Conservation (phyloP, 1,284 basidiomycete genomes). For the Naganishia sp. region DNA sequence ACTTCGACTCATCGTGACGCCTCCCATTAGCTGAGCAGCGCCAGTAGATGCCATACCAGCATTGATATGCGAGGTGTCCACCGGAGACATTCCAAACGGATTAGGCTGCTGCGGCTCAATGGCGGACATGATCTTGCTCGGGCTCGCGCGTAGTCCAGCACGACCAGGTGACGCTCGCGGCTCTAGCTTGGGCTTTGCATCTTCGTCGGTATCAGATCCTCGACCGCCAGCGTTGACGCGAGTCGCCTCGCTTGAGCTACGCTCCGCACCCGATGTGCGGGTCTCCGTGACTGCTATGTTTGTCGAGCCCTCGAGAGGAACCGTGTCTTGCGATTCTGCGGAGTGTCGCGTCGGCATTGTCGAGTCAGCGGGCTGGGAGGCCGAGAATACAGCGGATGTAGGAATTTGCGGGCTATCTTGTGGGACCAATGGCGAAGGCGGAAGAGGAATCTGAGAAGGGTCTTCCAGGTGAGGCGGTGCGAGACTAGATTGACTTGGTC, state of each 20-base stretch:
- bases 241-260: constrained; percentile 4
- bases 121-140: constrained; percentile 23
- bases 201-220: neutral
- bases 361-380: neutral
- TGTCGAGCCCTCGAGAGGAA: too few relatives aligned
- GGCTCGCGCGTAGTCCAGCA: neutral
- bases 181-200: neutral
- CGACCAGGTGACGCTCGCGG: constrained; percentile 10
- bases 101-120: constrained; percentile 13
- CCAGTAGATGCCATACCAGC: neutral
- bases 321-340: neutral
- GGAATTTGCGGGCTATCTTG: constrained; percentile 13
- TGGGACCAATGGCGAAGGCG: constrained; percentile 10
- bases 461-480: constrained; percentile 1
- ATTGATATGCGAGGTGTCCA: constrained; percentile 8
- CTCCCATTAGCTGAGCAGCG: constrained; percentile 2
- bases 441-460: constrained; percentile 5
- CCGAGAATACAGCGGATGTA: neutral
- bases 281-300: too few relatives aligned
- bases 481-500: neutral
- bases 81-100: constrained; percentile 7
- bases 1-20: constrained; percentile 24
- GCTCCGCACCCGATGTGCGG: neutral
- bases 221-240: neutral
- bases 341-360: neutral